Percentiles rank a stretch among this genome's conserved stretches.
Evolutionary conservation across 2,329 filamentous ascomycete genomes (phyloP).

Genomic region (Fusarium napiforme): DNA sequence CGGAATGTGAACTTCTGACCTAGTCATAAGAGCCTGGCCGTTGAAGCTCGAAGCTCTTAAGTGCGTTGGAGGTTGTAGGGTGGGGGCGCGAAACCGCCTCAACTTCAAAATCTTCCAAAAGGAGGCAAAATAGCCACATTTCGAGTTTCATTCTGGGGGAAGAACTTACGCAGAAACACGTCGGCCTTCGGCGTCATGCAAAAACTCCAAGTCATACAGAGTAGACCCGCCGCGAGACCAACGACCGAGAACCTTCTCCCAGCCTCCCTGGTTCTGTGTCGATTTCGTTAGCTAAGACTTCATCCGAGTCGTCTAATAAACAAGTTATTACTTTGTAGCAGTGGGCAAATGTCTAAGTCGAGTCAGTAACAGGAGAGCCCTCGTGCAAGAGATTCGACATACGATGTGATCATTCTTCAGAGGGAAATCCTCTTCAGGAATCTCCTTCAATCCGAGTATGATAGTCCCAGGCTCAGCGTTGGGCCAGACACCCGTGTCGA

Average conservation of each 20-base stretch:
- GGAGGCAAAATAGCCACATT: constrained; percentile 37
- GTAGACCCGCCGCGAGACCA: constrained; percentile 71
- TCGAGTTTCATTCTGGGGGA: accelerated
- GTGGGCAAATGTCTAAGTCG: constrained; percentile 69
- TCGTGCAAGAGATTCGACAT: neutral
- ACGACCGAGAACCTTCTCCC: constrained; percentile 81
- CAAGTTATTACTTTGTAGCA: constrained; percentile 67
- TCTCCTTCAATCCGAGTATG: constrained; percentile 81
- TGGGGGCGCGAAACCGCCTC: neutral
- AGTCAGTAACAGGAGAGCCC: neutral
- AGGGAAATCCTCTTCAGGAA: constrained; percentile 75
- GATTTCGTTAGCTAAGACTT: no score
- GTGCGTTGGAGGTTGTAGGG: neutral
- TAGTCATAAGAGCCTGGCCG: neutral
- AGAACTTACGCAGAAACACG: constrained; percentile 26
- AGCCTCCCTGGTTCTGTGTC: constrained; percentile 72
- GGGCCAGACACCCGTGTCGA: constrained; percentile 74
- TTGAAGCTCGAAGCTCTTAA: no score
- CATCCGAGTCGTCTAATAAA: no score
- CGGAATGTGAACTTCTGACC: neutral
- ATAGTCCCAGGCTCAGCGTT: constrained; percentile 75
- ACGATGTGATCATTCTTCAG: constrained; percentile 45
- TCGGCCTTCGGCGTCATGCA: constrained; percentile 66
- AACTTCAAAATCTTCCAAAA: no score
- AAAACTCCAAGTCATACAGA: constrained; percentile 88